Percentiles rank a stretch among this genome's conserved stretches.
Evolutionary conservation across 768 basidiomycete genomes (phyloP).

Genomic region (Tulasnella sp.): DNA sequence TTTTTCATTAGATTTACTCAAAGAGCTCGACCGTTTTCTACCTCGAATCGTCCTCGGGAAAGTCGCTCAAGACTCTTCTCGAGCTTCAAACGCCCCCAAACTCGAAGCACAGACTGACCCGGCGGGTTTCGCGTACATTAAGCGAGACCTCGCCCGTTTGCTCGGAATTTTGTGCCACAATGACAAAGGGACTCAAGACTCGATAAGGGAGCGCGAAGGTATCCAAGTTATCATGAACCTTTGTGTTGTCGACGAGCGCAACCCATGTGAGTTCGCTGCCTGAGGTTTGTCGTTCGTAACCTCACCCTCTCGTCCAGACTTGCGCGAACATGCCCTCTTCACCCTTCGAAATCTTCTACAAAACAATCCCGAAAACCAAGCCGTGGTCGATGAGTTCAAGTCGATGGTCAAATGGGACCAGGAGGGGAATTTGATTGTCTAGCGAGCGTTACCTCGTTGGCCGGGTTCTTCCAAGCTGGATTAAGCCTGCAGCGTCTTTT

Average conservation of each 20-base stretch:
- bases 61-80: constrained; percentile 37
- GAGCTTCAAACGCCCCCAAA: background rate
- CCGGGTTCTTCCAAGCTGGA: background rate
- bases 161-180: constrained; percentile 73
- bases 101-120: constrained; percentile 35
- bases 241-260: constrained; percentile 85
- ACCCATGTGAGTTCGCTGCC: constrained; percentile 69
- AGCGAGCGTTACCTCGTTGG: background rate
- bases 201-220: constrained; percentile 64
- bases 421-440: constrained; percentile 47
- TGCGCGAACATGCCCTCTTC: constrained; percentile 90
- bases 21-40: constrained; percentile 72
- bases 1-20: constrained; percentile 59
- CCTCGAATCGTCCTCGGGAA: constrained; percentile 81
- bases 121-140: constrained; percentile 75
- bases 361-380: constrained; percentile 75
- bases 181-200: constrained; percentile 66
- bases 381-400: constrained; percentile 67
- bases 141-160: constrained; percentile 84
- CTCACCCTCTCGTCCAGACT: constrained; percentile 48
- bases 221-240: constrained; percentile 80
- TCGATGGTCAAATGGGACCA: constrained; percentile 59
- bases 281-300: background rate
- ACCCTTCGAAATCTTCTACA: constrained; percentile 74
- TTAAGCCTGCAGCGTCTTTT: background rate